These are phyloP conservation scores for Fomitiporia mediterranea DNA, from an alignment of 1,284 basidiomycete species.

Conservation along the genomic window DNA sequence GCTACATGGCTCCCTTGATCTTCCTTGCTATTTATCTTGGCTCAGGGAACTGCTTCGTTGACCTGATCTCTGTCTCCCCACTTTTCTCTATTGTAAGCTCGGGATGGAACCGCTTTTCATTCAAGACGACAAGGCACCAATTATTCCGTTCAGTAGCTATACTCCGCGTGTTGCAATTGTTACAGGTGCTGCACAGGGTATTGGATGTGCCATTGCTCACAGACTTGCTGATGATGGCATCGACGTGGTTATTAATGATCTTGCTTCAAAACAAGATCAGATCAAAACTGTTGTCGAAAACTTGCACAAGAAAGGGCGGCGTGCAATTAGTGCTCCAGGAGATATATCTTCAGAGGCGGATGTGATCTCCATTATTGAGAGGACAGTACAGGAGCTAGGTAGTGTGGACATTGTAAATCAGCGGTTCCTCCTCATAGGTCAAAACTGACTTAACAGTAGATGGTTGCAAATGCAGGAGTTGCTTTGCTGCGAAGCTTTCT, in stretches of 20 bases:
- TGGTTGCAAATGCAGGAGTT: slow-evolving; percentile 23
- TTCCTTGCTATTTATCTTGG: no score
- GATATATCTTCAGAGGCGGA: slow-evolving; percentile 24
- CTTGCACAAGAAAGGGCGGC: slow-evolving; percentile 10
- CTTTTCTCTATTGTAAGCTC: no score
- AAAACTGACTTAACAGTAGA: slow-evolving; percentile 20
- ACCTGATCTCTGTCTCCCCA: no score
- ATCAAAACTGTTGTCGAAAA: slow-evolving; percentile 10
- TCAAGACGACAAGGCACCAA: no score
- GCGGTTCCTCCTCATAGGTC: not conserved
- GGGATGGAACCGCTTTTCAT: no score
- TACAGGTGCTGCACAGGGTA: slow-evolving; percentile 25
- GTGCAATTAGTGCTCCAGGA: slow-evolving; percentile 10
- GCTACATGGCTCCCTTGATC: no score
- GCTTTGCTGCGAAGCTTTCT: not conserved
- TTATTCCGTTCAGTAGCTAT: no score
- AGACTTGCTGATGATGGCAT: slow-evolving; percentile 21
- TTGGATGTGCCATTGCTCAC: slow-evolving; percentile 21
- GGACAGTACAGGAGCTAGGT: slow-evolving; percentile 12
- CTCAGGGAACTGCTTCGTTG: no score
- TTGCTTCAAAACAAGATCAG: slow-evolving; percentile 1
- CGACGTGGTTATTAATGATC: slow-evolving; percentile 21
- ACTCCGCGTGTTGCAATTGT: slow-evolving; percentile 12
- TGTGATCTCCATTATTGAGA: slow-evolving; percentile 17
- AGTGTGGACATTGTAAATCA: slow-evolving; percentile 19